Base-by-base conservation (phyloP, 208 protist genomes). In the Leishmania amazonensis region DNA sequence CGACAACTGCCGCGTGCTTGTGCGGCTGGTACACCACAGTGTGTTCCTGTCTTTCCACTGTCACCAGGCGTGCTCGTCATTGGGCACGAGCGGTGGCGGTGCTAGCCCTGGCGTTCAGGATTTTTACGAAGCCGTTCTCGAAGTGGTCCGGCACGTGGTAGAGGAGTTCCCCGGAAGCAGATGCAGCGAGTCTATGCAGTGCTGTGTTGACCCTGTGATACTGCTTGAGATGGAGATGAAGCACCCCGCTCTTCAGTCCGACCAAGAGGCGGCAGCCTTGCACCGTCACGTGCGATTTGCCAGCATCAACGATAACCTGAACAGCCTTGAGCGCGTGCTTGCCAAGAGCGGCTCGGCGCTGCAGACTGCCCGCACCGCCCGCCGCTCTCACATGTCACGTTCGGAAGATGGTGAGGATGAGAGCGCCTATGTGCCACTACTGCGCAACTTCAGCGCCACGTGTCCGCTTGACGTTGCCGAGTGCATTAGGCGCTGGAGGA, bases 31-130 rank as follows among this genome's bases (percentile, higher is more conserved):
- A 49, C 84, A 92, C 8, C 94, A 95, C 86, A 94, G 92, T 5
- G 86, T 97, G 28, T 94, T 96, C 75, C 68, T 96, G 6, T 90
- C 89, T n/a, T 95, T 96, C 68, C 89, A 96, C 79, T 88, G 89
- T 75, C 81, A 91, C 45, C 76, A 81, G 54, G 84, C 84, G 58
- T 67, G 81, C 40, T 40, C 57, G 3, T 73, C 51, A 24, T 70
- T 19, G 70, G 64, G 58, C 74, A 58, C 53, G 40, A 62, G 65
- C 38, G 70, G 40, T 28, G 31, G 42, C 21, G 45, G n/a, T 11
- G 76, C 76, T 24, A 84, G 76, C 40, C n/a, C 71, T 47, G 71
- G 76, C 1, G 80, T 81, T 60, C 74, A 84, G n/a, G 79, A 78
- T 38, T 96, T 96, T 68, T 94, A 93, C 79, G 88, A 95, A 58